Base-by-base conservation (phyloP, 106 monocot species). In the Dendrobium catenatum region DNA sequence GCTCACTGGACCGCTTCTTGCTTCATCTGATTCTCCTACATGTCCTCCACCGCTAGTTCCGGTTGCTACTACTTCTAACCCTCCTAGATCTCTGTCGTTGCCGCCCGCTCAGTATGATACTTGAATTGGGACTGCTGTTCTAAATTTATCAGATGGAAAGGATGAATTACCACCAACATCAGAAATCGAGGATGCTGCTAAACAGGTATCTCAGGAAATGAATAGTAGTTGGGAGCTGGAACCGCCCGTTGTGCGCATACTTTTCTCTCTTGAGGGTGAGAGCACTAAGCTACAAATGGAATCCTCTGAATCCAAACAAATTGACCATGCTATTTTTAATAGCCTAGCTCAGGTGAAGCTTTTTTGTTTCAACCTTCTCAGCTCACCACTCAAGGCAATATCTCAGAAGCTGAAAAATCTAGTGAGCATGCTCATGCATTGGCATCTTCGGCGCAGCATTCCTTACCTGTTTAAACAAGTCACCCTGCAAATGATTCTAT, bases 341-440 rank as follows among this genome's bases (percentile, higher is more conserved):
- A 72, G 48, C 72, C 67, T 64, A 59, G 58, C 42, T 76, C 76
- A 49, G 76, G 26, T 76, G 49, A 49, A 37, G 2, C 29, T 58
- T 66, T 79, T 4, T 17, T 43, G 41, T 68, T 64, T 73, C 80
- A 85, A 22, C 22, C 78, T 58, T 76, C 83, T 84, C 73, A 37
- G 31, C 31, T 5, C 3, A 20, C n/a, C 15, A 44, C 20, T 56
- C 20, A 19, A 24, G 18, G 68, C n/a, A 44, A 40, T 80, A 22
- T 11, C 19, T 20, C 79, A 42, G 79, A 84, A 68, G 33, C 61
- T 46, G 68, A 82, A 77, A 68, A 73, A 24, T 7, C 42, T 66
- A 9, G 74, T 68, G 54, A 80, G 11, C 13, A 58, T 68, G 19
- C 22, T 66, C 55, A 22, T 37, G 20, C 7, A 79, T 74, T 41